A percentile compares a stretch with the other conserved stretches of the same genome.
Evolutionary conservation across 345 rosid species (phyloP).

Genomic region (Hibiscus tridactylites): DNA sequence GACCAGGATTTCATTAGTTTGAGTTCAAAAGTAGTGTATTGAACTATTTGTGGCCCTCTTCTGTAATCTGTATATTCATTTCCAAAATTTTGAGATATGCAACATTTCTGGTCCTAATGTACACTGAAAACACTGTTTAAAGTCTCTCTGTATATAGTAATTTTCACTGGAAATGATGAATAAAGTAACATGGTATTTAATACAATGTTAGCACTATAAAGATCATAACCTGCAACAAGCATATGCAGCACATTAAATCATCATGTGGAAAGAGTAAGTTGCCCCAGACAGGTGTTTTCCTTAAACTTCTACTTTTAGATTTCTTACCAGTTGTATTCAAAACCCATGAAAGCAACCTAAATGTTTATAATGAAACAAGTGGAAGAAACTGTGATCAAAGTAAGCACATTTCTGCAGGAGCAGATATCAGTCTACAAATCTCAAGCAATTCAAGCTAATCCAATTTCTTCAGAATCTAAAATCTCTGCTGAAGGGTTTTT

Average conservation of each 20-base stretch:
- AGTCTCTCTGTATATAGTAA: not conserved
- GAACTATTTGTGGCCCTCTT: slow-evolving; percentile 40
- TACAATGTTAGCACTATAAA: not conserved
- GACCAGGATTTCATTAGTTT: not conserved
- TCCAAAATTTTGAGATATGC: not conserved
- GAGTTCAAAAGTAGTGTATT: slow-evolving; percentile 52
- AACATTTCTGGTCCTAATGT: not conserved
- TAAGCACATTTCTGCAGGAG: not conserved
- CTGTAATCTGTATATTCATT: not conserved
- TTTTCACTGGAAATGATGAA: not conserved
- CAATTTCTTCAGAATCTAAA: not conserved
- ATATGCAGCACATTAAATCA: not conserved
- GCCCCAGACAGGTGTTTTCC: not conserved
- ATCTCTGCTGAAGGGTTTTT: not conserved
- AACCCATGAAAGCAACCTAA: not conserved
- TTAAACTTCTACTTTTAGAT: not conserved
- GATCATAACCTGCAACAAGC: not conserved
- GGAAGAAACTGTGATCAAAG: not conserved
- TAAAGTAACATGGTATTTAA: not conserved
- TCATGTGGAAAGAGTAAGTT: not conserved
- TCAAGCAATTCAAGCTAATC: not conserved
- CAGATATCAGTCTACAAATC: not conserved
- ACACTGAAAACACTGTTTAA: not conserved
- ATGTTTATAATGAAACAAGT: not conserved
- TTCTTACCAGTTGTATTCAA: not conserved